Percentiles rank a stretch among this genome's conserved stretches.
These are phyloP conservation scores for Neolentinus lepideus DNA, from an alignment of 1,284 basidiomycete species.

Conservation along the genomic window DNA sequence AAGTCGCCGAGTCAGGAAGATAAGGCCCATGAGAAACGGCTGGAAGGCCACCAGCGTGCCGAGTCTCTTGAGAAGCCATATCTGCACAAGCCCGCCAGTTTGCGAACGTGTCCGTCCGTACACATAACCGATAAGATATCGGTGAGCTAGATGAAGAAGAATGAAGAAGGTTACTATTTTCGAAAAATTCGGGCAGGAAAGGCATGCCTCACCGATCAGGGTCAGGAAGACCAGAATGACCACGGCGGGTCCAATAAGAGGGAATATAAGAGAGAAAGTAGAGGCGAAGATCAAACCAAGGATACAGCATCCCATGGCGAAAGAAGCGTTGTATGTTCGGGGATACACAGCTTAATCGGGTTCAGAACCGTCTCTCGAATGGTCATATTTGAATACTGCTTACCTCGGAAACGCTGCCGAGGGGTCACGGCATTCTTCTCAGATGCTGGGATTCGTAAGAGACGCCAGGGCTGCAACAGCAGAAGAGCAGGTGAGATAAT, in stretches of 20 bases:
- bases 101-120: conserved; percentile 63
- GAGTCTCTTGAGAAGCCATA: conserved; percentile 69
- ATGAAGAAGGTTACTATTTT: conserved; percentile 5
- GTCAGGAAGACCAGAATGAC: conserved; percentile 60
- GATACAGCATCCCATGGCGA: conserved; percentile 57
- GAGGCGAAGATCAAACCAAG: conserved; percentile 67
- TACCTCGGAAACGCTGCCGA: conserved; percentile 72
- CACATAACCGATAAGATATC: conserved; percentile 70
- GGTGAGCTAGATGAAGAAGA: conserved; percentile 43
- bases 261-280: conserved; percentile 67
- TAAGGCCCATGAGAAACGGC: conserved; percentile 66
- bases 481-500: conserved; percentile 65
- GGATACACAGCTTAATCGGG: conserved; percentile 56
- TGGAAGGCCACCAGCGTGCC: conserved; percentile 60
- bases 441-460: conserved; percentile 47
- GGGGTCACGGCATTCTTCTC: conserved; percentile 62
- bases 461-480: conserved; percentile 58
- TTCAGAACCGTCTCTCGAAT: not conserved
- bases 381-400: conserved; percentile 13
- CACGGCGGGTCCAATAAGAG: conserved; percentile 67
- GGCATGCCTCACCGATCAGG: conserved; percentile 47
- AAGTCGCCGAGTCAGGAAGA: conserved; percentile 55
- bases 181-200: not conserved
- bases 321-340: conserved; percentile 60
- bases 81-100: conserved; percentile 63